Percentiles rank a stretch among this genome's conserved stretches.
Conservation (phyloP, 208 protist species). For the Trypanosomatidae sp. region DNA sequence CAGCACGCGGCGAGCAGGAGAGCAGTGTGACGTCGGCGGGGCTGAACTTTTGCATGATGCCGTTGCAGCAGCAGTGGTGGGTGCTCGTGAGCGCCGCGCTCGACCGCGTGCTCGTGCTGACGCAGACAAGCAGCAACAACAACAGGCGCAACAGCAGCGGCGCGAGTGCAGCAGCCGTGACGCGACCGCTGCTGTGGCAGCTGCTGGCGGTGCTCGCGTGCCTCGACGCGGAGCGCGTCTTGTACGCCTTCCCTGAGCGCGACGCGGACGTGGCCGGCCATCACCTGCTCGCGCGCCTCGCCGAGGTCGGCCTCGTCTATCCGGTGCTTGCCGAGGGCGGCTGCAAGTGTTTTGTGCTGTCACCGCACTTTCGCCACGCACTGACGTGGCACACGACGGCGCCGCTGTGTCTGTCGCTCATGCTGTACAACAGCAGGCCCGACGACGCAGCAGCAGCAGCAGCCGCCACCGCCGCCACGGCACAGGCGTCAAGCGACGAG, state of each 20-base stretch:
- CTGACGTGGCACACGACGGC: slow-evolving; percentile 45
- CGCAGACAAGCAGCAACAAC: background rate
- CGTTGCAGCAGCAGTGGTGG: slow-evolving; percentile 81
- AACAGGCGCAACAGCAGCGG: slow-evolving; percentile 1
- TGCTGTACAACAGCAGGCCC: slow-evolving; percentile 10
- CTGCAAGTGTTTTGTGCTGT: slow-evolving; percentile 44
- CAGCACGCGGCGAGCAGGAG: too few relatives aligned
- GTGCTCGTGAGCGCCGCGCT: slow-evolving; percentile 52
- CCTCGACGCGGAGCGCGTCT: slow-evolving; percentile 31
- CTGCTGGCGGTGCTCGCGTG: slow-evolving; percentile 50
- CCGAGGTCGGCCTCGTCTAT: slow-evolving; percentile 73
- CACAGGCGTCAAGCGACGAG: background rate
- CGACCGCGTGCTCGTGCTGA: slow-evolving; percentile 41
- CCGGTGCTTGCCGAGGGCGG: slow-evolving; percentile 23
- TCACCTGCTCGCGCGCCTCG: slow-evolving; percentile 58
- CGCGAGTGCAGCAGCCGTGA: slow-evolving; percentile 5
- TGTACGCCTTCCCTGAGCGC: slow-evolving; percentile 45
- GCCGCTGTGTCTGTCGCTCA: slow-evolving; percentile 38
- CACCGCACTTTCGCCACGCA: slow-evolving; percentile 64
- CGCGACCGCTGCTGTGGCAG: slow-evolving; percentile 46
- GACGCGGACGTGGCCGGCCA: slow-evolving; percentile 34
- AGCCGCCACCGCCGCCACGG: background rate
- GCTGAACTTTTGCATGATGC: slow-evolving; percentile 74
- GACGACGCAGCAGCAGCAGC: background rate
- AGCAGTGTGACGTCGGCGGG: slow-evolving; percentile 39